A percentile compares a stretch with the other conserved stretches of the same genome.
Conservation (phyloP, 139 green algal genomes). For the Closterium sp. region DNA sequence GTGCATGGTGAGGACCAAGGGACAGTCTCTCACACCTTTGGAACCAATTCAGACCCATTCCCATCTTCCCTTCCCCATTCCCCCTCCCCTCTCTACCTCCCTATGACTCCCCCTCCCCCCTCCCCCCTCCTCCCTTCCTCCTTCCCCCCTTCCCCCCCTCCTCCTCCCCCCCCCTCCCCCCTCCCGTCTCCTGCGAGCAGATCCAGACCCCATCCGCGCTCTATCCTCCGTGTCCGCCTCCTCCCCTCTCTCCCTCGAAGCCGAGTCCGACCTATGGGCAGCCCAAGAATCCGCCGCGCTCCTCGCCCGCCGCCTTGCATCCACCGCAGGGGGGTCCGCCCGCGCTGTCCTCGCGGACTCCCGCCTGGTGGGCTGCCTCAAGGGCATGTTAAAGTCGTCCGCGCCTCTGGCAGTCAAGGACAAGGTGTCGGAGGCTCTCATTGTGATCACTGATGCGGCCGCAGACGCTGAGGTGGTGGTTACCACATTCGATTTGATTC, state of each 20-base stretch:
- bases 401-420: background rate
- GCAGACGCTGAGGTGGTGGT: background rate
- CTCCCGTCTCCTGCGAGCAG: background rate
- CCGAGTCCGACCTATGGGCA: background rate
- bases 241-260: background rate
- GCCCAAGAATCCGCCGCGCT: background rate
- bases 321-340: background rate
- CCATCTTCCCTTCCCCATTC: background rate
- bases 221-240: background rate
- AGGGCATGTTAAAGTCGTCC: background rate
- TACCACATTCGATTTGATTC: background rate
- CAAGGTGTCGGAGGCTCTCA: background rate
- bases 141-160: background rate
- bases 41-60: background rate
- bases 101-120: background rate
- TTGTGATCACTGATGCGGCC: background rate
- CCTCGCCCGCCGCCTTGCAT: background rate
- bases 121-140: background rate
- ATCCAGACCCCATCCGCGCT: background rate
- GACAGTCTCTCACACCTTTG: background rate
- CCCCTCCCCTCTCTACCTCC: background rate
- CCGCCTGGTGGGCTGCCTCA: background rate
- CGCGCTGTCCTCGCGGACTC: background rate
- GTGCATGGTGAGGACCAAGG: background rate
- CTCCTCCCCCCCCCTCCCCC: background rate